Evolutionary conservation across 192 early-diverging fungal species (phyloP).

Genomic region (Spizellomyces punctatus): DNA sequence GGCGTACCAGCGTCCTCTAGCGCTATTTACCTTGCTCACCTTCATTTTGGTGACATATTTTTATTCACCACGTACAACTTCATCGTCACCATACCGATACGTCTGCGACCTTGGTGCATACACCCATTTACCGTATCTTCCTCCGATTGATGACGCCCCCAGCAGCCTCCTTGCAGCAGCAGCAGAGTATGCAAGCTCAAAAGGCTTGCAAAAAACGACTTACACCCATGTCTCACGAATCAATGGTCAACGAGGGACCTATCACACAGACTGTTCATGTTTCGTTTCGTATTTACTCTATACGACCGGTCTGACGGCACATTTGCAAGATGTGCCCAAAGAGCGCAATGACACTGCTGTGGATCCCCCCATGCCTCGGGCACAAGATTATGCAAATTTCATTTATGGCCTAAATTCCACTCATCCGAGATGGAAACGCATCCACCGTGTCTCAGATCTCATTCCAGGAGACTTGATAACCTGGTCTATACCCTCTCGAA

Average conservation of each 20-base stretch:
- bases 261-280: conserved; percentile 30
- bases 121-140: neutral
- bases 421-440: neutral
- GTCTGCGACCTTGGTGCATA: neutral
- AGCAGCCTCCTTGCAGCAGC: neutral
- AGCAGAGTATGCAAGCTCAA: neutral
- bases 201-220: neutral
- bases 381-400: conserved; percentile 22
- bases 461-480: conserved; percentile 20
- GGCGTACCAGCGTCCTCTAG: too few species aligned
- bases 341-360: conserved; percentile 16
- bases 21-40: too few species aligned
- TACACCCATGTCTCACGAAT: conserved; percentile 29
- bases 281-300: conserved; percentile 22
- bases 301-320: neutral
- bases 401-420: neutral
- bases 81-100: neutral
- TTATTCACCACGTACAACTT: too few species aligned
- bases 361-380: conserved; percentile 26
- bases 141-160: neutral
- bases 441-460: conserved; percentile 4
- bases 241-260: conserved; percentile 4
- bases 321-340: conserved; percentile 21
- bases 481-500: conserved; percentile 18
- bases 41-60: too few species aligned